phyloP scores from a whole-genome alignment of 176 grass and related monocot species.

The Carex pumila region DNA sequence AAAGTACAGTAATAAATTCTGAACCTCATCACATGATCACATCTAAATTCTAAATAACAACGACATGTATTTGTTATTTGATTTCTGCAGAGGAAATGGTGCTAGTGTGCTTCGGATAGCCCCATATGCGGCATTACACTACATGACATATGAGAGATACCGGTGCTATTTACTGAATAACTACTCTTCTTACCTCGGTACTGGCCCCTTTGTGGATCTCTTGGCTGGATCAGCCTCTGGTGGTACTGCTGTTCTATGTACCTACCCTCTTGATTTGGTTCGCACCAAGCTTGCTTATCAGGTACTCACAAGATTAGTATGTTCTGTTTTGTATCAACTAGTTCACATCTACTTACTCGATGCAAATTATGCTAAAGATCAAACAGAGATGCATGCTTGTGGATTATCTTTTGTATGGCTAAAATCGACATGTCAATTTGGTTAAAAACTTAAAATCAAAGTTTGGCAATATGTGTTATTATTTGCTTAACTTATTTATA shows the following conservation, averaged over 20 bases:
- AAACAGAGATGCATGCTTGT: background rate
- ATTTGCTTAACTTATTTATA: background rate
- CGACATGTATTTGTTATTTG: constrained; percentile 13
- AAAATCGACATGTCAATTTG: background rate
- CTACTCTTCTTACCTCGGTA: constrained; percentile 48
- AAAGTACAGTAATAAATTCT: background rate
- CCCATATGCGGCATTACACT: constrained; percentile 94
- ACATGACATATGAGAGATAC: constrained; percentile 91
- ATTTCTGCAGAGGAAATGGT: constrained; percentile 73
- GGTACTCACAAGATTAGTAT: constrained; percentile 27
- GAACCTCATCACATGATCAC: background rate
- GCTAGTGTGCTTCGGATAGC: constrained; percentile 91
- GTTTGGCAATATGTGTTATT: background rate
- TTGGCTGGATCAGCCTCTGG: constrained; percentile 86
- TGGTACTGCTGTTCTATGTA: constrained; percentile 88
- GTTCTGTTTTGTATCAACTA: background rate
- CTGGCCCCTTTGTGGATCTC: constrained; percentile 79
- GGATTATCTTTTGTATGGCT: background rate
- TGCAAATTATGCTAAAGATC: background rate
- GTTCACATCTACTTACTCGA: background rate
- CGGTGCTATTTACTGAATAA: constrained; percentile 88
- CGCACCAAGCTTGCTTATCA: constrained; percentile 95
- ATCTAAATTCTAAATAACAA: background rate
- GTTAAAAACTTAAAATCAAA: background rate
- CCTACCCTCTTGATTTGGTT: constrained; percentile 89